Percentiles rank a stretch among this genome's conserved stretches.
Conservation (phyloP, 805 yeast species). For the Danielia oregonensis region DNA sequence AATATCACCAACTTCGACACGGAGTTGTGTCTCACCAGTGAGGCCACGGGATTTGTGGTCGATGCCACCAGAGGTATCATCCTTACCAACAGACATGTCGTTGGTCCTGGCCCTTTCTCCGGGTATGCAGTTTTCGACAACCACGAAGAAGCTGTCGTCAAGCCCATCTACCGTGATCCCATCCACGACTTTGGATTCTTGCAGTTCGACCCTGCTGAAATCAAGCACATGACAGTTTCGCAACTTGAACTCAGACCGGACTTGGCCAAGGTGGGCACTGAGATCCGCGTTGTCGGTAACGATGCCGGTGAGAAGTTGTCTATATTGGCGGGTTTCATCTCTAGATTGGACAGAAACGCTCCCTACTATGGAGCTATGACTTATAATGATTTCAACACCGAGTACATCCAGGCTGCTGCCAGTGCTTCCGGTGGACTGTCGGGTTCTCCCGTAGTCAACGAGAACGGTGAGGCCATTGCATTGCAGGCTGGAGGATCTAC, state of each 20-base stretch:
- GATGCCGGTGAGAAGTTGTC: slow-evolving; percentile 94
- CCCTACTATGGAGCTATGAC: slow-evolving; percentile 89
- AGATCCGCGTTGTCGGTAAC: slow-evolving; percentile 91
- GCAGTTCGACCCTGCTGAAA: slow-evolving; percentile 64
- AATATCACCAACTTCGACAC: slow-evolving; percentile 86
- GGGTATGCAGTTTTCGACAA: slow-evolving; percentile 92
- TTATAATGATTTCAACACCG: slow-evolving; percentile 90
- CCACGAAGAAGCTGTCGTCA: slow-evolving; percentile 87
- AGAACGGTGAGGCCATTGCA: slow-evolving; percentile 84
- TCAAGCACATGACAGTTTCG: slow-evolving; percentile 70
- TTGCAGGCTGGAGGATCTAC: slow-evolving; percentile 92
- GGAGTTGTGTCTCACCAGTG: slow-evolving; percentile 73
- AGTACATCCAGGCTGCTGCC: slow-evolving; percentile 94
- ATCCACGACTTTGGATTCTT: slow-evolving; percentile 93
- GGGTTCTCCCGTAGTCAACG: slow-evolving; percentile 94
- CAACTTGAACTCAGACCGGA: slow-evolving; percentile 74
- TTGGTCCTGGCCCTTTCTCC: slow-evolving; percentile 90
- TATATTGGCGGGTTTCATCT: slow-evolving; percentile 81
- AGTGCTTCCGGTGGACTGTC: slow-evolving; percentile 94
- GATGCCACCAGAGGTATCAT: slow-evolving; percentile 80
- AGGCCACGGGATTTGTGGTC: slow-evolving; percentile 95
- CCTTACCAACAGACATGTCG: slow-evolving; percentile 90
- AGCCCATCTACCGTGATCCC: slow-evolving; percentile 87
- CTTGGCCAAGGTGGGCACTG: slow-evolving; percentile 85
- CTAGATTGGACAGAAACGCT: slow-evolving; percentile 86